These are phyloP conservation scores for Podospora pseudoanserina DNA, from an alignment of 495 filamentous ascomycete genomes.

Conservation along the genomic window DNA sequence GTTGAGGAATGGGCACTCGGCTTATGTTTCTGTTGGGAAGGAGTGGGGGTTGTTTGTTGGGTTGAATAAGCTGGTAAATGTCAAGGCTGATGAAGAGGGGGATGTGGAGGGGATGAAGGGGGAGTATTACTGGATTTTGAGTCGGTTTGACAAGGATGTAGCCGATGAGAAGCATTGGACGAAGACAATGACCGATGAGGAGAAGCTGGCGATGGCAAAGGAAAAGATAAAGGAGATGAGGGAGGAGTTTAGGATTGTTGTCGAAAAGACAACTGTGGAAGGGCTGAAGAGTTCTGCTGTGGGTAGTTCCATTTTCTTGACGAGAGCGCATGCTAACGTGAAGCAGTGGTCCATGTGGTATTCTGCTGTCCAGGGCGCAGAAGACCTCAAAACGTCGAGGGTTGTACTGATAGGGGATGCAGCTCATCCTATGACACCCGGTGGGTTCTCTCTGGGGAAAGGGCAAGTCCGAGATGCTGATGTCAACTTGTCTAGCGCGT, in stretches of 20 bases:
- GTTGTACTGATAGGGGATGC: conserved; percentile 56
- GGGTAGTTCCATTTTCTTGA: not conserved
- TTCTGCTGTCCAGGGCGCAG: conserved; percentile 17
- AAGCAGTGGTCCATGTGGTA: conserved; percentile 11
- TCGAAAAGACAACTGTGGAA: conserved; percentile 21
- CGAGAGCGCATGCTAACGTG: not conserved
- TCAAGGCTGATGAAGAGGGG: conserved; percentile 17
- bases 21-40: conserved; percentile 13
- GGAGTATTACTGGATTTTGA: conserved; percentile 32
- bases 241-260: conserved; percentile 20
- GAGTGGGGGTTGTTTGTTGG: conserved; percentile 30
- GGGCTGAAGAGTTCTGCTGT: conserved; percentile 15
- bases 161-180: conserved; percentile 24
- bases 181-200: conserved; percentile 17
- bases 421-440: conserved; percentile 56
- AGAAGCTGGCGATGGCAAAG: conserved; percentile 22
- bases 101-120: conserved; percentile 2
- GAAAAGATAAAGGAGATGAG: conserved; percentile 18
- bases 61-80: conserved; percentile 17
- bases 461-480: not conserved
- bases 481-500: conserved; percentile 20
- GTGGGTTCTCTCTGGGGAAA: conserved; percentile 38
- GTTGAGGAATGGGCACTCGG: conserved; percentile 30
- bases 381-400: conserved; percentile 31
- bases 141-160: conserved; percentile 13